phyloP scores from a whole-genome alignment of 2,329 filamentous ascomycete genomes.

The Akanthomyces lecanii region DNA sequence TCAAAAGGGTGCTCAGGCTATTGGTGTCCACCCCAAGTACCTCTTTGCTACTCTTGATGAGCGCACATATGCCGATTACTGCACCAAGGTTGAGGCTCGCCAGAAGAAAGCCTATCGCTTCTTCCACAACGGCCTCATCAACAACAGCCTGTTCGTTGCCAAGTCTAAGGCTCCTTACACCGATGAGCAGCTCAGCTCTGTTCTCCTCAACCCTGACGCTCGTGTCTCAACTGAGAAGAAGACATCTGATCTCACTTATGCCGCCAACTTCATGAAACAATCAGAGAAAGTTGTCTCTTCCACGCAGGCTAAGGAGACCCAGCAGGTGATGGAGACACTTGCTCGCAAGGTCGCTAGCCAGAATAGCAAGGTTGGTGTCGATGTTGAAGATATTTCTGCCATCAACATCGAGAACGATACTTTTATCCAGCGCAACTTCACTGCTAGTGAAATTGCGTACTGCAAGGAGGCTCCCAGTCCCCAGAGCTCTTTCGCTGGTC shows the following conservation, averaged over 20 bases:
- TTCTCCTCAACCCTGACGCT: conserved; percentile 91
- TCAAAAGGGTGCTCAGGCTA: conserved; percentile 96
- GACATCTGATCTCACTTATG: conserved; percentile 71
- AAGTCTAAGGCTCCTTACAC: conserved; percentile 89
- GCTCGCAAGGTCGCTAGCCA: conserved; percentile 54
- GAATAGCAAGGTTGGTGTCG: conserved; percentile 82
- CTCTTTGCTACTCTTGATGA: conserved; percentile 92
- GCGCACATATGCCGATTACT: conserved; percentile 76
- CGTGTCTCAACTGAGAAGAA: conserved; percentile 86
- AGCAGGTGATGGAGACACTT: conserved; percentile 72
- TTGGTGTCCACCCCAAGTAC: conserved; percentile 95
- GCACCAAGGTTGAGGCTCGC: conserved; percentile 79
- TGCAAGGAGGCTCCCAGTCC: conserved; percentile 75
- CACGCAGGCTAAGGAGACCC: conserved; percentile 57
- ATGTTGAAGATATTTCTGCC: conserved; percentile 82
- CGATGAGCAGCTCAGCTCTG: conserved; percentile 77
- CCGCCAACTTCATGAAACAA: conserved; percentile 64
- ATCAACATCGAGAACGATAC: conserved; percentile 93
- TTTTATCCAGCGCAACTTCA: conserved; percentile 95
- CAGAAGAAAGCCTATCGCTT: conserved; percentile 99
- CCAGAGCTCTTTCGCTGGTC: conserved; percentile 86
- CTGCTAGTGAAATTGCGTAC: conserved; percentile 75
- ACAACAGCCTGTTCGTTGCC: conserved; percentile 95
- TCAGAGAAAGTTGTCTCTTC: conserved; percentile 50
- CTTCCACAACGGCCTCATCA: conserved; percentile 98